phyloP scores from a whole-genome alignment of 495 filamentous ascomycete species.

The Aspergillus cristatus region DNA sequence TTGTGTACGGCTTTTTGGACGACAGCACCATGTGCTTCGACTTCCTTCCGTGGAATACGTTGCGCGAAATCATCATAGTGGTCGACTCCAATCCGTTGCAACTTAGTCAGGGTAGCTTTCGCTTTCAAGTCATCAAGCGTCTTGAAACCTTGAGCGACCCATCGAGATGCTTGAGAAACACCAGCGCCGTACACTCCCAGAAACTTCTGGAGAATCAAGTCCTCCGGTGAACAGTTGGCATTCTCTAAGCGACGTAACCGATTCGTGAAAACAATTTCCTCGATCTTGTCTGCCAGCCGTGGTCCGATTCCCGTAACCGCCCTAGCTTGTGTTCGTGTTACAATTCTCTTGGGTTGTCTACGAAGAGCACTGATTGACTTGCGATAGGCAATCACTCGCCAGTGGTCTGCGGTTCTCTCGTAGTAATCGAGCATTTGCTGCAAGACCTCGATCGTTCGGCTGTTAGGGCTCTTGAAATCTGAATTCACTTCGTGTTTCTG shows the following conservation, averaged over 20 bases:
- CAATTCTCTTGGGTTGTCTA: constrained; percentile 56
- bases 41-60: constrained; percentile 74
- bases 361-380: constrained; percentile 66
- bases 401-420: constrained; percentile 62
- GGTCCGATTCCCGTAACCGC: constrained; percentile 62
- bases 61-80: constrained; percentile 75
- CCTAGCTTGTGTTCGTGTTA: constrained; percentile 58
- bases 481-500: constrained; percentile 40
- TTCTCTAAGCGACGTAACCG: constrained; percentile 64
- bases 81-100: constrained; percentile 71
- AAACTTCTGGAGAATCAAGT: constrained; percentile 57
- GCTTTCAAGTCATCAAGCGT: constrained; percentile 62
- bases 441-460: constrained; percentile 65
- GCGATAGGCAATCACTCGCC: constrained; percentile 71
- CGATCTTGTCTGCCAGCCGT: constrained; percentile 77
- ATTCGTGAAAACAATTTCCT: constrained; percentile 79
- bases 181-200: constrained; percentile 77
- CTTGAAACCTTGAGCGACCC: constrained; percentile 68
- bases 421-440: constrained; percentile 82
- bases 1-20: constrained; percentile 52
- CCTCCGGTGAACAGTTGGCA: constrained; percentile 53
- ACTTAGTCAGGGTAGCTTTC: constrained; percentile 57
- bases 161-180: constrained; percentile 56
- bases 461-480: constrained; percentile 51
- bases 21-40: constrained; percentile 57